Conservation (phyloP, 2,329 filamentous ascomycete genomes). For the Alternaria gansuensis region DNA sequence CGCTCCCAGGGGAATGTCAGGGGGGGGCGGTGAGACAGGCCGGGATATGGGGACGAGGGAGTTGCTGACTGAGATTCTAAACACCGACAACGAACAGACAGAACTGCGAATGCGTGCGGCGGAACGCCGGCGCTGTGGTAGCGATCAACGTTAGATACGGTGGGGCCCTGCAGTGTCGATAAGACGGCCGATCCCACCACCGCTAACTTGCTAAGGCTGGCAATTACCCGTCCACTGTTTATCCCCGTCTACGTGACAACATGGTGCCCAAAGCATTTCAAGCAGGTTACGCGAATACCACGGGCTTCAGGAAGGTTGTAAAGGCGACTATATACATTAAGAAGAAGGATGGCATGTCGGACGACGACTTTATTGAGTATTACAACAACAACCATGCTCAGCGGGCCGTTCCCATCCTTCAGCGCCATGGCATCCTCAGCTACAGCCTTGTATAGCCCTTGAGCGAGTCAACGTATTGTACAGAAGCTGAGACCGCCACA, state of each 20-base stretch:
- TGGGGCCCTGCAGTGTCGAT: constrained; percentile 17
- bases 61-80: constrained; percentile 13
- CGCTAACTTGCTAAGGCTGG: constrained; percentile 9
- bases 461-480: not conserved
- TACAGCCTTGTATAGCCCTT: constrained; percentile 55
- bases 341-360: constrained; percentile 58
- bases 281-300: constrained; percentile 57
- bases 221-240: constrained; percentile 13
- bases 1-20: constrained; percentile 1
- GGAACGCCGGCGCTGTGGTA: constrained; percentile 23
- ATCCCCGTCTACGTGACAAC: constrained; percentile 33
- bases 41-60: constrained; percentile 19
- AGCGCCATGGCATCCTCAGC: constrained; percentile 56
- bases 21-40: constrained; percentile 33
- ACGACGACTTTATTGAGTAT: constrained; percentile 57
- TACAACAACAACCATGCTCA: constrained; percentile 59
- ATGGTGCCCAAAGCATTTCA: constrained; percentile 57
- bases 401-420: constrained; percentile 55
- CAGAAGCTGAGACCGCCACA: constrained; percentile 30
- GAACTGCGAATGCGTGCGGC: constrained; percentile 8
- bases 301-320: constrained; percentile 58
- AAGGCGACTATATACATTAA: constrained; percentile 59
- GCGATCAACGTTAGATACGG: constrained; percentile 16
- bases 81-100: constrained; percentile 11
- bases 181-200: constrained; percentile 11